Percentiles rank a stretch among this genome's conserved stretches.
phyloP scores from a whole-genome alignment of 306 rosid species.

The Corylus heterophylla region DNA sequence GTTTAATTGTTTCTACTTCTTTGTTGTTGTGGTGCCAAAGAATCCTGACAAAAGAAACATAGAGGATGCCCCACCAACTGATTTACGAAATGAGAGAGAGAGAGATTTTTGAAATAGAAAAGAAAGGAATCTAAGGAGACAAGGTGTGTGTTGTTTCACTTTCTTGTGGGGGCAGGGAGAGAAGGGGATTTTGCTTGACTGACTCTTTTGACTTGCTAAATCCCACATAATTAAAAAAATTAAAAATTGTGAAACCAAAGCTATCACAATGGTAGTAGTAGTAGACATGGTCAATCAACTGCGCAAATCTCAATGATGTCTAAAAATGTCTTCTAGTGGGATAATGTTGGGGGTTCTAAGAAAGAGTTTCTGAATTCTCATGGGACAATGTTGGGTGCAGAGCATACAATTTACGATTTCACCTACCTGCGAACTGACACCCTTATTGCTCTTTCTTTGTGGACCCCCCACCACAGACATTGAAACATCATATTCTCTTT shows the following conservation, averaged over 20 bases:
- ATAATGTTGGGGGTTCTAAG: constrained; percentile 30
- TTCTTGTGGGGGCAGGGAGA: constrained; percentile 71
- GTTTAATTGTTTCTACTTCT: constrained; percentile 46
- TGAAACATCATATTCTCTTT: constrained; percentile 5
- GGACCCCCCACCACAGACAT: constrained; percentile 25
- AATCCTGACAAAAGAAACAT: constrained; percentile 94
- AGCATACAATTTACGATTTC: constrained; percentile 58
- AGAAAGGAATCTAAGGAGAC: constrained; percentile 90
- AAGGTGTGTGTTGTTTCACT: constrained; percentile 72
- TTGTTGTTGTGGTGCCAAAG: constrained; percentile 58
- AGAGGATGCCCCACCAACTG: constrained; percentile 79
- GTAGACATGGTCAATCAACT: too few relatives aligned
- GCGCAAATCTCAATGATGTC: too few relatives aligned
- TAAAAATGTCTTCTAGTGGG: constrained; percentile 38
- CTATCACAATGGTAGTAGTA: constrained; percentile 7
- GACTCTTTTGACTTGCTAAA: constrained; percentile 62
- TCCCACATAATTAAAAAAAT: constrained; percentile 23
- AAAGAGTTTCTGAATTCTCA: constrained; percentile 40
- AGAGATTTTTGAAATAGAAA: constrained; percentile 44
- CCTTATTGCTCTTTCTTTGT: constrained; percentile 21
- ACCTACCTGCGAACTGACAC: constrained; percentile 66
- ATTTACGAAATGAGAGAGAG: constrained; percentile 54
- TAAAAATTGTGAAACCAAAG: neutral
- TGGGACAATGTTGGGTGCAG: constrained; percentile 66
- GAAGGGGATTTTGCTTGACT: constrained; percentile 57